phyloP scores from a whole-genome alignment of 1,284 basidiomycete genomes.

The Fomitiporia mediterranea region DNA sequence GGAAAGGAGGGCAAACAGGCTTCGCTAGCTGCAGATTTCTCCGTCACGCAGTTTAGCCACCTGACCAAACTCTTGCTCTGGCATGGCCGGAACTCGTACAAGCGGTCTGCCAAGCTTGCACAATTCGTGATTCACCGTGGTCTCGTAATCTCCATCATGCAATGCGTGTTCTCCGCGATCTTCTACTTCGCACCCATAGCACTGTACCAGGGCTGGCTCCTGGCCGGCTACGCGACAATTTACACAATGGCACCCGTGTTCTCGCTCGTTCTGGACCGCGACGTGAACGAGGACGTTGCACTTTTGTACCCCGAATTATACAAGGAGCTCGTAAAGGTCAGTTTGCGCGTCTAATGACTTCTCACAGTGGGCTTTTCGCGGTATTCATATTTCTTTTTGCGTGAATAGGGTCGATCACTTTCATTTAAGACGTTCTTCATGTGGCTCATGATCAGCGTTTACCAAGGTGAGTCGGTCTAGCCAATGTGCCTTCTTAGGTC shows the following conservation, averaged over 20 bases:
- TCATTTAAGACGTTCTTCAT: conserved; percentile 98
- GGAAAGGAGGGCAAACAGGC: conserved; percentile 99
- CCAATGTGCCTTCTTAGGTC: not conserved
- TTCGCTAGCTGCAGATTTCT: conserved; percentile 96
- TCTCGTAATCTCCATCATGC: conserved; percentile 96
- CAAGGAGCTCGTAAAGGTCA: conserved; percentile 92
- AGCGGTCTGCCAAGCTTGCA: conserved; percentile 94
- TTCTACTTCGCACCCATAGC: conserved; percentile 99
- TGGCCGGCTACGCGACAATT: conserved; percentile 96
- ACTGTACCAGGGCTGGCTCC: conserved; percentile 96
- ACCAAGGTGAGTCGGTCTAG: conserved; percentile 68
- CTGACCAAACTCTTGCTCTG: conserved; percentile 94
- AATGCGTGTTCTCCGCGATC: conserved; percentile 94
- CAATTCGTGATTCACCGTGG: conserved; percentile 99
- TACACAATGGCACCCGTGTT: conserved; percentile 99
- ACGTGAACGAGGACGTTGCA: conserved; percentile 94
- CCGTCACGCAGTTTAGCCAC: conserved; percentile 92
- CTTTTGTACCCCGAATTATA: conserved; percentile 96
- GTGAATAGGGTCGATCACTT: conserved; percentile 74
- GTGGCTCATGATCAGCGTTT: conserved; percentile 96
- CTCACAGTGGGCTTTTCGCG: not conserved
- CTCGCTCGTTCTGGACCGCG: conserved; percentile 91
- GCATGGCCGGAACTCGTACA: conserved; percentile 98
- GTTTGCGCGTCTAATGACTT: conserved; percentile 21
- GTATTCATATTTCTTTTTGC: conserved; percentile 12